Evolutionary conservation across 257 asterid genomes (phyloP), one percentile per base, ranked within the genome.

Genomic region (Datura wrightii): DNA sequence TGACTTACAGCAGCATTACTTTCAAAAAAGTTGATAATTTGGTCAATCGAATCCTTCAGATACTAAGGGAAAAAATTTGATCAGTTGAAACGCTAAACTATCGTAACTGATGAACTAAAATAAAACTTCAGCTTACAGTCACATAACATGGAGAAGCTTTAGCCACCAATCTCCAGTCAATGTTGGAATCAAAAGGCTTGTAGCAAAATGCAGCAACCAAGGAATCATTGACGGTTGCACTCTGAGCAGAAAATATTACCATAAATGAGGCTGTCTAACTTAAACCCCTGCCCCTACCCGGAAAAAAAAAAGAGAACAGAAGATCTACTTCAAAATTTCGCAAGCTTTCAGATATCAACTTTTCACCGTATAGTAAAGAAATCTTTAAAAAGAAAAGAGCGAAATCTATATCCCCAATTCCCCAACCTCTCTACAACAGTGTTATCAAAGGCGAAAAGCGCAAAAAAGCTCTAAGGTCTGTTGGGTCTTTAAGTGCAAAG

Each of bases 141-240:
- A 92, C 93, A 87, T 96, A 94, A 87, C 97, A 94, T 34, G 99
- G 98, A 83, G 99, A 96, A 84, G 98, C 98, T 91, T 94, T 96
- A 79, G 97, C 98, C 87, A 89, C 93, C 90, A 96, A 58, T 70
- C 98, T 93, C 99, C 99, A 96, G 86, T 94, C 99, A 48, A 96
- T 87, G 84, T 96, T 91, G 79, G 89, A 91, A 93, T 92, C 94
- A 82, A 88, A 93, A 80, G 99, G 99, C 89, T 96, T 96, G 87
- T 92, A 96, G 90, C 97, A 89, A 86, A 94, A 96, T 88, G 89
- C 93, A 54, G 94, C 98, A 86, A 91, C 96, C 87, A 96, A 87
- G 41, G 99, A 96, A 86, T 94, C 98, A 74, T 89, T 84, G 79
- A 88, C 74, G 74, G 93, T 93, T 89, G 94, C 99, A 91, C 99